Evolutionary conservation across 2,329 filamentous ascomycete genomes (phyloP).

Genomic region (Neoscytalidium dimidiatum): DNA sequence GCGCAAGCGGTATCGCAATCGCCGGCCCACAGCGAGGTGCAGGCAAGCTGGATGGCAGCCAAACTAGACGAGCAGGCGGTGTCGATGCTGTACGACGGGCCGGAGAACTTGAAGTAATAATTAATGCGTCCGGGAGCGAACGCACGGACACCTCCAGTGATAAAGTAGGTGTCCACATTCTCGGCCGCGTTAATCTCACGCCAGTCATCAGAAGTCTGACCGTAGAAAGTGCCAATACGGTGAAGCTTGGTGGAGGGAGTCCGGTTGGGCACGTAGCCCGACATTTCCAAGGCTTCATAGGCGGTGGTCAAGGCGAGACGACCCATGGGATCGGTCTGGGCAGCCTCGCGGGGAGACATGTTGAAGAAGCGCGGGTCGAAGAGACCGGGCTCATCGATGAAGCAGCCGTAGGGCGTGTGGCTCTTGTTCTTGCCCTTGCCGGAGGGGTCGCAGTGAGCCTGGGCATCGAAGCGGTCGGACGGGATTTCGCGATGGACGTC

Average conservation of each 20-base stretch:
- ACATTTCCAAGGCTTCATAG: constrained; percentile 81
- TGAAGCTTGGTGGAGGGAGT: constrained; percentile 67
- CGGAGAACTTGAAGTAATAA: constrained; percentile 76
- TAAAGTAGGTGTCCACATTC: constrained; percentile 70
- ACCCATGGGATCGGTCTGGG: constrained; percentile 80
- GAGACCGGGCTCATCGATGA: constrained; percentile 71
- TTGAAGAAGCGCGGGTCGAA: constrained; percentile 88
- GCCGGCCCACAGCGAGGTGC: constrained; percentile 71
- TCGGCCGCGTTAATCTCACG: constrained; percentile 73
- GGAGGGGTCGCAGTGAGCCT: constrained; percentile 69
- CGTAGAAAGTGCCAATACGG: constrained; percentile 73
- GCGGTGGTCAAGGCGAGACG: constrained; percentile 74
- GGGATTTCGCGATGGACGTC: constrained; percentile 72
- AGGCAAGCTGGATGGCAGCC: constrained; percentile 70
- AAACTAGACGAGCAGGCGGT: constrained; percentile 78
- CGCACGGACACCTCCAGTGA: constrained; percentile 63
- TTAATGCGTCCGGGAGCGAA: constrained; percentile 68
- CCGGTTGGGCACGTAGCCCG: constrained; percentile 72
- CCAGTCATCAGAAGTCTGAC: constrained; percentile 75
- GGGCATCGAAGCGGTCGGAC: constrained; percentile 71
- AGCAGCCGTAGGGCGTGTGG: constrained; percentile 75
- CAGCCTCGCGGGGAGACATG: constrained; percentile 80
- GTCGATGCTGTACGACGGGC: constrained; percentile 71
- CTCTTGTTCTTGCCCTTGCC: constrained; percentile 76
- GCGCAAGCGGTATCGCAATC: constrained; percentile 82